Percentiles rank a stretch among this genome's conserved stretches.
phyloP scores from a whole-genome alignment of 768 basidiomycete genomes.

The Candolleomyces eurysporus region DNA sequence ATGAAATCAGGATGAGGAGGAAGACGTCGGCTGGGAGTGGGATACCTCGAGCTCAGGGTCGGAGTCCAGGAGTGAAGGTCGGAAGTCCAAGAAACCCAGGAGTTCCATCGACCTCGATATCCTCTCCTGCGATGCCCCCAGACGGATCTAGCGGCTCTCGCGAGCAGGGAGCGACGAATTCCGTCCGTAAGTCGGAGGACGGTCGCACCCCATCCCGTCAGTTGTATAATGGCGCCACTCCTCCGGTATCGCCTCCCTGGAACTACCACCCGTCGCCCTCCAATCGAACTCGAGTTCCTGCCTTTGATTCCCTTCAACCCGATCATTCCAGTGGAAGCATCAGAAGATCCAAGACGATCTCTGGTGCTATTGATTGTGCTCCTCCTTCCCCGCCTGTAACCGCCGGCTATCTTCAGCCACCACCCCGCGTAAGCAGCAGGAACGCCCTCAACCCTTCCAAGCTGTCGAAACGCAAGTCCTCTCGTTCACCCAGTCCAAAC shows the following conservation, averaged over 20 bases:
- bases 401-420: not conserved
- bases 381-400: not conserved
- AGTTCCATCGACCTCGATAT: too few species aligned
- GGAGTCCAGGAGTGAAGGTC: too few species aligned
- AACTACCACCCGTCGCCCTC: not conserved
- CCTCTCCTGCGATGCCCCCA: too few species aligned
- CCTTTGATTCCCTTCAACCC: conserved; percentile 2
- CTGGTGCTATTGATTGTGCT: not conserved
- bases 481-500: not conserved
- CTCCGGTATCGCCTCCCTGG: not conserved
- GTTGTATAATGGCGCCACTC: not conserved
- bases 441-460: not conserved
- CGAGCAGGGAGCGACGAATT: too few species aligned
- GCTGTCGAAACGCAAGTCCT: not conserved
- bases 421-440: not conserved
- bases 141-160: too few species aligned
- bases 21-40: not conserved
- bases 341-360: conserved; percentile 4
- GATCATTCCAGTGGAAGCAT: not conserved
- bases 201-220: not conserved
- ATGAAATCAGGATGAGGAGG: not conserved
- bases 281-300: not conserved
- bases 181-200: too few species aligned
- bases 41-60: too few species aligned
- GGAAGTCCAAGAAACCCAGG: too few species aligned